Percentiles rank a stretch among this genome's conserved stretches.
phyloP scores from a whole-genome alignment of 352 stramenopile species.

The Phytopythium ostracodes region DNA sequence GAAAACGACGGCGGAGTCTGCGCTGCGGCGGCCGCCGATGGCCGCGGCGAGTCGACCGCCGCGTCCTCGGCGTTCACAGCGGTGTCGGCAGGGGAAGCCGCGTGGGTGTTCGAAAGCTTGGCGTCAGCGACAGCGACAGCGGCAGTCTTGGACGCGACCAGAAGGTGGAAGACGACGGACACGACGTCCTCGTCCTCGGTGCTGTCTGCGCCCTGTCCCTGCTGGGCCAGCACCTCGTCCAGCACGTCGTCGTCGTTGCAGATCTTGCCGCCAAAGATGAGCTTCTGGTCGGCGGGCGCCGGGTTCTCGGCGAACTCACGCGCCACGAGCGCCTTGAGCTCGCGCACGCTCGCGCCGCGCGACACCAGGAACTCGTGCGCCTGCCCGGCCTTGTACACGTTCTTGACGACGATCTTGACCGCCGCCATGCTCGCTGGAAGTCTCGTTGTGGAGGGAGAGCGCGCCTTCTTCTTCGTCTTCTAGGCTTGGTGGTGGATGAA shows the following conservation, averaged over 20 bases:
- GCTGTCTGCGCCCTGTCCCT: conserved; percentile 28
- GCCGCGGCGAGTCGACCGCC: conserved; percentile 11
- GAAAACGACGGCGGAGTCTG: conserved; percentile 7
- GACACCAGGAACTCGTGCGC: conserved; percentile 41
- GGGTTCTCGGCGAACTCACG: conserved; percentile 43
- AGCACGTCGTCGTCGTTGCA: conserved; percentile 61
- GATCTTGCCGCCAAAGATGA: conserved; percentile 88
- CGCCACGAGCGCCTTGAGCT: conserved; percentile 62
- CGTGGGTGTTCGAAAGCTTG: conserved; percentile 12
- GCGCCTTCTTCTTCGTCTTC: conserved; percentile 7
- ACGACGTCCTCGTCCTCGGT: conserved; percentile 16
- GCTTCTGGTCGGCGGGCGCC: conserved; percentile 53
- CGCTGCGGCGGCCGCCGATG: conserved; percentile 2
- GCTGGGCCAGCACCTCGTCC: conserved; percentile 33
- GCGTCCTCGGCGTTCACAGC: conserved; percentile 1
- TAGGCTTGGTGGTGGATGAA: conserved; percentile 14
- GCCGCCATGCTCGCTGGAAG: conserved; percentile 18
- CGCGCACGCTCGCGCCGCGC: conserved; percentile 29
- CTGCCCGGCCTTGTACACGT: conserved; percentile 66
- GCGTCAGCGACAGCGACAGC: not conserved
- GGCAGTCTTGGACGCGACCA: conserved; percentile 36
- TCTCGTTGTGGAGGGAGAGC: not conserved
- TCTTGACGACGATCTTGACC: conserved; percentile 77
- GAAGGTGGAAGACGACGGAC: conserved; percentile 70
- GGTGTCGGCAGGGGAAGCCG: conserved; percentile 3